These are phyloP conservation scores for Acephala macrosclerotiorum DNA, from an alignment of 2,329 filamentous ascomycete species.

Conservation along the genomic window DNA sequence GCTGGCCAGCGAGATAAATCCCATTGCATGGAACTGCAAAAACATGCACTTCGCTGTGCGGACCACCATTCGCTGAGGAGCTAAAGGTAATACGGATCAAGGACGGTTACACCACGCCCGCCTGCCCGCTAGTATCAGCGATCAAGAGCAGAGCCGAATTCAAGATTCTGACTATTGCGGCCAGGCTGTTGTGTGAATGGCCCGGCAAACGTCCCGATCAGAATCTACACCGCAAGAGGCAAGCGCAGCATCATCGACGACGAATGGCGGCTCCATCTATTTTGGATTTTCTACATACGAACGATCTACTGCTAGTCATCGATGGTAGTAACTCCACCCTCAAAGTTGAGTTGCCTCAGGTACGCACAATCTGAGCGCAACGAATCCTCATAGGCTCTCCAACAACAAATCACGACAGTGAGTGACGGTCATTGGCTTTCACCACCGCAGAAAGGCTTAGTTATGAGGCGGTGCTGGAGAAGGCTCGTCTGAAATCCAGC, in stretches of 20 bases:
- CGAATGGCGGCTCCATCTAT: neutral
- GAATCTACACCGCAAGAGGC: neutral
- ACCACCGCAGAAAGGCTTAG: slow-evolving; percentile 9
- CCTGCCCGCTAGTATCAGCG: neutral
- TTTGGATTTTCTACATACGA: slow-evolving; percentile 11
- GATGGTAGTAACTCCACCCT: slow-evolving; percentile 1
- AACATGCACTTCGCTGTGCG: neutral
- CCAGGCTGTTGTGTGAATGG: neutral
- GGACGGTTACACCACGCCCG: neutral
- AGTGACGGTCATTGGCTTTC: slow-evolving; percentile 12
- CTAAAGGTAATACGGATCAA: slow-evolving; percentile 10
- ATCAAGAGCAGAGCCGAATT: neutral
- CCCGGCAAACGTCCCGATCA: neutral
- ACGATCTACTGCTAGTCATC: slow-evolving; percentile 13
- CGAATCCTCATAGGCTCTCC: slow-evolving; percentile 10
- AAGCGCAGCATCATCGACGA: slow-evolving; percentile 1
- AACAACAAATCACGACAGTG: neutral
- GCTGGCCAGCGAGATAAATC: neutral
- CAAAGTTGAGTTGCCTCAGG: neutral
- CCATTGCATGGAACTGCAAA: neutral
- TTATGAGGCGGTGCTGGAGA: slow-evolving; percentile 20
- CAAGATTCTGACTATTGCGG: neutral
- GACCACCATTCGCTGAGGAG: slow-evolving; percentile 1
- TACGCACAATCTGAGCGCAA: neutral
- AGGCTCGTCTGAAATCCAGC: slow-evolving; percentile 12